Evolutionary conservation across 2,329 filamentous ascomycete species (phyloP).

Genomic region (Metarhizium sp.): DNA sequence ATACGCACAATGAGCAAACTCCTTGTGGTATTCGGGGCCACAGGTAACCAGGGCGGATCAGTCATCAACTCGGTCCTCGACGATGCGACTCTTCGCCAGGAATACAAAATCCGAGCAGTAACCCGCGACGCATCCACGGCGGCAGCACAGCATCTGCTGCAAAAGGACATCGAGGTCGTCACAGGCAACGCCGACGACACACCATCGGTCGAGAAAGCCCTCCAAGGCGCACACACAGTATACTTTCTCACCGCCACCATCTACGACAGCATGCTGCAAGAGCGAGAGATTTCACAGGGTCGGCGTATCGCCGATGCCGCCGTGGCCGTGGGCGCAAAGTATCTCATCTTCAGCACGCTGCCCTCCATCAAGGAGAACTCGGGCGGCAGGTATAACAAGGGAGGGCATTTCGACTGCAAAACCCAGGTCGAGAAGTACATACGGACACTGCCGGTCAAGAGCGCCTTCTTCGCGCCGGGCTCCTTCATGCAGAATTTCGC

Average conservation of each 20-base stretch:
- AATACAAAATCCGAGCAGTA: conserved; percentile 35
- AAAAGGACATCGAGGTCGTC: neutral
- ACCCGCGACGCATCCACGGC: conserved; percentile 27
- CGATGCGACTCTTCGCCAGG: conserved; percentile 31
- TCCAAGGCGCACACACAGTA: conserved; percentile 33
- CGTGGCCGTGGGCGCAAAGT: neutral
- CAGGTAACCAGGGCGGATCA: conserved; percentile 39
- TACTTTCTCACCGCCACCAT: conserved; percentile 23
- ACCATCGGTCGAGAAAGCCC: conserved; percentile 22
- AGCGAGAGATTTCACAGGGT: neutral
- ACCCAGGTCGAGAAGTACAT: conserved; percentile 25
- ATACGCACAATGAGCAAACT: conserved; percentile 23
- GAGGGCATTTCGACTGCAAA: conserved; percentile 41
- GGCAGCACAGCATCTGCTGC: neutral
- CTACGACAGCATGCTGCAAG: neutral
- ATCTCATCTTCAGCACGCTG: conserved; percentile 36
- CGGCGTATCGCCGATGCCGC: conserved; percentile 13
- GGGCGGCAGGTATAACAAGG: conserved; percentile 28
- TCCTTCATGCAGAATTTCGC: conserved; percentile 27
- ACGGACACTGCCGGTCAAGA: neutral
- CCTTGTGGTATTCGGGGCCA: conserved; percentile 36
- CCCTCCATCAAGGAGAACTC: conserved; percentile 34
- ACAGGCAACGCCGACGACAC: conserved; percentile 18
- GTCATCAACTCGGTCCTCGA: conserved; percentile 34
- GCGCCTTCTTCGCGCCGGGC: neutral